Evolutionary conservation across 2,329 filamentous ascomycete genomes (phyloP).

Genomic region (Verticillium klebahnii): DNA sequence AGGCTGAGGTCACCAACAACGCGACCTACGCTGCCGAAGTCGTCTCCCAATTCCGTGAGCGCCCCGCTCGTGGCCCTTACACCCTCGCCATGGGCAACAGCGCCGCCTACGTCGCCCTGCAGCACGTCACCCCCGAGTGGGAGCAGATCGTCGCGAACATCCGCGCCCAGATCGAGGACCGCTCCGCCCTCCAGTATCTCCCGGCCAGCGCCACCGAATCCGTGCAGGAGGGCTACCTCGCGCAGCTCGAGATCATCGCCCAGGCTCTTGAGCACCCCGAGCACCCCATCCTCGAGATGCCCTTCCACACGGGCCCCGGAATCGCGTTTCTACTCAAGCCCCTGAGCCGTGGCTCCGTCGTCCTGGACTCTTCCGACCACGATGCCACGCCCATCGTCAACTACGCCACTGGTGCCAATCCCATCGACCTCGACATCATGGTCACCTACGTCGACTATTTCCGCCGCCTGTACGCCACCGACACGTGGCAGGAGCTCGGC

Average conservation of each 20-base stretch:
- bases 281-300: conserved; percentile 23
- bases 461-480: conserved; percentile 20
- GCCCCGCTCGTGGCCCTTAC: conserved; percentile 28
- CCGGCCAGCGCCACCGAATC: conserved; percentile 11
- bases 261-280: conserved; percentile 20
- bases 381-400: conserved; percentile 25
- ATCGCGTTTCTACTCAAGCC: conserved; percentile 24
- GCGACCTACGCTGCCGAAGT: conserved; percentile 26
- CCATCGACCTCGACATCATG: conserved; percentile 29
- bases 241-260: conserved; percentile 19
- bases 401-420: conserved; percentile 28
- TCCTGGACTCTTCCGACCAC: conserved; percentile 16
- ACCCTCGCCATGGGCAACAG: conserved; percentile 27
- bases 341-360: conserved; percentile 28
- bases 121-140: conserved; percentile 16
- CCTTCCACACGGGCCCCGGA: conserved; percentile 18
- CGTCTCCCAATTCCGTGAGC: conserved; percentile 21
- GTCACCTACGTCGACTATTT: conserved; percentile 23
- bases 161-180: conserved; percentile 17
- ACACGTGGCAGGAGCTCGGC: conserved; percentile 19
- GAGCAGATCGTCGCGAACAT: conserved; percentile 17
- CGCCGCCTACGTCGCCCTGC: conserved; percentile 22
- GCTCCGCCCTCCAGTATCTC: conserved; percentile 14
- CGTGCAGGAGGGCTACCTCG: conserved; percentile 19
- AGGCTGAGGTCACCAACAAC: conserved; percentile 17